Conservation (phyloP, 2,329 filamentous ascomycete genomes). For the Pseudocercospora crystallina region DNA sequence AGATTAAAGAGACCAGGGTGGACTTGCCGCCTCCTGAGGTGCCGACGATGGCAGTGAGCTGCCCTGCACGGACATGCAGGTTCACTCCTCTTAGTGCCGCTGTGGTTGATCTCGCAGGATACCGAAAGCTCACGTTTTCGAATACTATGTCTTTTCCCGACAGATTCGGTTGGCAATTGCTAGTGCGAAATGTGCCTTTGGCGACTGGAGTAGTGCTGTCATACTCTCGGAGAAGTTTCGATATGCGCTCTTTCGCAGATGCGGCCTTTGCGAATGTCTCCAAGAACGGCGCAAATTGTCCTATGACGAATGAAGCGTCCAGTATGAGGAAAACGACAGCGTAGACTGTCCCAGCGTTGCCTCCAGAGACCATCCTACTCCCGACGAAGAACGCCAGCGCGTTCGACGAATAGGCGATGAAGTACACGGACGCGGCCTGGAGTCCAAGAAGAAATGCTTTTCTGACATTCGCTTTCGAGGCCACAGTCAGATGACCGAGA, state of each 20-base stretch:
- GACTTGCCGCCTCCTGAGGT: conserved; percentile 47
- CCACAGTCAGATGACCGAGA: conserved; percentile 34
- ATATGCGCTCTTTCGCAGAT: conserved; percentile 49
- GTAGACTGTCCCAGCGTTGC: conserved; percentile 55
- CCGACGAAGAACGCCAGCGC: conserved; percentile 50
- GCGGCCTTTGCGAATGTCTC: conserved; percentile 57
- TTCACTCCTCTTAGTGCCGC: conserved; percentile 41
- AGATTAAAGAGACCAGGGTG: conserved; percentile 45
- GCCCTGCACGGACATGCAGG: conserved; percentile 39
- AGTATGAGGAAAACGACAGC: conserved; percentile 65
- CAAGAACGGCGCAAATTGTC: conserved; percentile 62
- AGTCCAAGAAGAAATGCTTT: conserved; percentile 43
- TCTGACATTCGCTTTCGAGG: conserved; percentile 39
- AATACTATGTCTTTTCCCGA: conserved; percentile 36
- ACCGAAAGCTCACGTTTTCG: conserved; percentile 43
- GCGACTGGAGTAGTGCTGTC: conserved; percentile 15
- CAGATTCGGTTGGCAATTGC: conserved; percentile 24
- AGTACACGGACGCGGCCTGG: conserved; percentile 46
- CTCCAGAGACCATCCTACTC: conserved; percentile 29
- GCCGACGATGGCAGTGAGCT: conserved; percentile 48
- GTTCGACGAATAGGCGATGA: conserved; percentile 47
- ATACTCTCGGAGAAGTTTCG: conserved; percentile 41
- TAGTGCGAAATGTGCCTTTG: conserved; percentile 26
- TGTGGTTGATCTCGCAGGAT: conserved; percentile 44
- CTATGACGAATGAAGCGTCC: conserved; percentile 63